These are phyloP conservation scores for Kodamaea fukazawae DNA, from an alignment of 805 yeast genomes.

Conservation along the genomic window DNA sequence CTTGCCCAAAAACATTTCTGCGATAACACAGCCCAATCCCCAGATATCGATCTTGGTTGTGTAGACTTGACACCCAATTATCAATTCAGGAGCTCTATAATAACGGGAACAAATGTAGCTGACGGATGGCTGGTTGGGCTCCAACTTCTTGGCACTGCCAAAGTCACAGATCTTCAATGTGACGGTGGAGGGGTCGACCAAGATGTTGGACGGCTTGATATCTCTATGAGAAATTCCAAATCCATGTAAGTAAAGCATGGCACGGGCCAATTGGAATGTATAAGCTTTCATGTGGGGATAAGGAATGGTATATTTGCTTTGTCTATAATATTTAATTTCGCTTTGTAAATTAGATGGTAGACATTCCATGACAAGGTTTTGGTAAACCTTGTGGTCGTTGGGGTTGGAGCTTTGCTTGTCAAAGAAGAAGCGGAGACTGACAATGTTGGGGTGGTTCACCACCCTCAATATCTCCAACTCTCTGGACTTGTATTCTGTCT, in stretches of 20 bases:
- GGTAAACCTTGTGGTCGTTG: constrained; percentile 62
- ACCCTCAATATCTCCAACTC: constrained; percentile 74
- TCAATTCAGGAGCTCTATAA: constrained; percentile 93
- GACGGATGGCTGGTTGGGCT: constrained; percentile 80
- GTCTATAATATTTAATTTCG: constrained; percentile 69
- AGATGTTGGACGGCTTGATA: constrained; percentile 77
- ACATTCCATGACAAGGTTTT: constrained; percentile 84
- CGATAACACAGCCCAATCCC: constrained; percentile 96
- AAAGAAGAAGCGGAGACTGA: constrained; percentile 65
- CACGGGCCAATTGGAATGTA: constrained; percentile 76
- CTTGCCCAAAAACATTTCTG: constrained; percentile 88
- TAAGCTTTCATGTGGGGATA: constrained; percentile 73
- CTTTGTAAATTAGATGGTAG: constrained; percentile 75
- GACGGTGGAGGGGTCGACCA: constrained; percentile 69
- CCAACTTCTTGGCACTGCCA: constrained; percentile 80
- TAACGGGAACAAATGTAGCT: constrained; percentile 95
- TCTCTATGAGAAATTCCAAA: constrained; percentile 81
- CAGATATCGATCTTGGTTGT: constrained; percentile 92
- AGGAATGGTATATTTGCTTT: constrained; percentile 59
- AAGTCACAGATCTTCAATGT: constrained; percentile 77
- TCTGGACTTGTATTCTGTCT: constrained; percentile 80
- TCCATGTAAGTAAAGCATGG: constrained; percentile 79
- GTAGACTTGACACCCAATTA: constrained; percentile 85
- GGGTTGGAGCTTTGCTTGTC: constrained; percentile 56
- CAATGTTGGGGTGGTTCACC: constrained; percentile 79